These are phyloP conservation scores for Coleophoma cylindrospora DNA, from an alignment of 2,329 filamentous ascomycete genomes.

Conservation along the genomic window DNA sequence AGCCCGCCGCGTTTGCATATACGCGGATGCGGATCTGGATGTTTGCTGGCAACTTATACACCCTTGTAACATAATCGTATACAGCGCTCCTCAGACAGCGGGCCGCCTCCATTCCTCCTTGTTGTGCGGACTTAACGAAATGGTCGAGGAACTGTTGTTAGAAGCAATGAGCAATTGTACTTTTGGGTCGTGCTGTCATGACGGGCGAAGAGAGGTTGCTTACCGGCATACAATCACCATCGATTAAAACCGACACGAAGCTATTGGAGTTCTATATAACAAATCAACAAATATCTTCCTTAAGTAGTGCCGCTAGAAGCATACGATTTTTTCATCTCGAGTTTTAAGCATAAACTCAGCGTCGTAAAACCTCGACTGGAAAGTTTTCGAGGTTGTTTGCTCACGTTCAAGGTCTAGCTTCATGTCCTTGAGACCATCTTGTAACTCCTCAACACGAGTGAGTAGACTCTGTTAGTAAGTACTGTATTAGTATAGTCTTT, in stretches of 20 bases:
- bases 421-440: no score
- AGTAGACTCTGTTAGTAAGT: no score
- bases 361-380: no score
- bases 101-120: constrained; percentile 26
- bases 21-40: constrained; percentile 28
- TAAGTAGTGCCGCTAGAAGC: no score
- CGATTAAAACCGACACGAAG: constrained; percentile 31
- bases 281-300: neutral
- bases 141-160: constrained; percentile 26
- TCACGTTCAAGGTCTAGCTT: no score
- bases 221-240: constrained; percentile 34
- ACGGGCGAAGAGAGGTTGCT: constrained; percentile 1
- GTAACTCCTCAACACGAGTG: no score
- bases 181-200: neutral
- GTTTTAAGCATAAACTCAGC: no score
- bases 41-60: constrained; percentile 4
- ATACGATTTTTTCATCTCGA: no score
- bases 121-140: constrained; percentile 24
- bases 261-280: constrained; percentile 1
- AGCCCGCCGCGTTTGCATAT: constrained; percentile 32
- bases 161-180: no score
- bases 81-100: neutral
- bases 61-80: constrained; percentile 4
- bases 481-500: no score
- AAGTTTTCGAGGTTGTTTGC: no score